phyloP scores from a whole-genome alignment of 2,329 filamentous ascomycete species.

The Neophaeococcomyces mojaviensis region DNA sequence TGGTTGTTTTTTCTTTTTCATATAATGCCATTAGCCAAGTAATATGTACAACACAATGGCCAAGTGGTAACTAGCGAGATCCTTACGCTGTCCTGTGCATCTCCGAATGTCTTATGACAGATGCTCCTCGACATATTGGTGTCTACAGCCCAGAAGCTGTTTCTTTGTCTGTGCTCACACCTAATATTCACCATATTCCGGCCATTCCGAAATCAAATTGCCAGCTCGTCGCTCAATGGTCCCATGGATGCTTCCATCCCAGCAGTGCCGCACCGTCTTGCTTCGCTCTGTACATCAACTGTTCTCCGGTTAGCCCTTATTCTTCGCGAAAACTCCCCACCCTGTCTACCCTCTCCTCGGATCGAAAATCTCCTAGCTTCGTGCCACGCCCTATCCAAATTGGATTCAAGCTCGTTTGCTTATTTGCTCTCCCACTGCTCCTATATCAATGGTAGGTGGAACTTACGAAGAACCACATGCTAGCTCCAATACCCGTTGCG shows the following conservation, averaged over 20 bases:
- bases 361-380: neutral
- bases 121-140: no score
- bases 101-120: no score
- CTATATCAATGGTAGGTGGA: conserved; percentile 3
- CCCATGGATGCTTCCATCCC: conserved; percentile 95
- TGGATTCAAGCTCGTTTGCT: neutral
- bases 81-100: no score
- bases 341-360: neutral
- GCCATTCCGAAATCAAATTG: no score
- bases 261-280: conserved; percentile 87
- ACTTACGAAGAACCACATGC: conserved; percentile 99
- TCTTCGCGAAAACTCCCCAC: neutral
- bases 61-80: no score
- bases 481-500: conserved; percentile 79
- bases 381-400: neutral
- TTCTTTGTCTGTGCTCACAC: no score
- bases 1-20: no score
- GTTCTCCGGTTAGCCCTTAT: conserved; percentile 6
- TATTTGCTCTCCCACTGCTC: conserved; percentile 5
- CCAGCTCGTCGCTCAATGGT: conserved; percentile 69
- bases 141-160: no score
- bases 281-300: conserved; percentile 95
- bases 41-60: no score
- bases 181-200: no score
- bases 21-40: no score